Conservation (phyloP, 2,329 filamentous ascomycete species). For the Monosporascus ibericus region DNA sequence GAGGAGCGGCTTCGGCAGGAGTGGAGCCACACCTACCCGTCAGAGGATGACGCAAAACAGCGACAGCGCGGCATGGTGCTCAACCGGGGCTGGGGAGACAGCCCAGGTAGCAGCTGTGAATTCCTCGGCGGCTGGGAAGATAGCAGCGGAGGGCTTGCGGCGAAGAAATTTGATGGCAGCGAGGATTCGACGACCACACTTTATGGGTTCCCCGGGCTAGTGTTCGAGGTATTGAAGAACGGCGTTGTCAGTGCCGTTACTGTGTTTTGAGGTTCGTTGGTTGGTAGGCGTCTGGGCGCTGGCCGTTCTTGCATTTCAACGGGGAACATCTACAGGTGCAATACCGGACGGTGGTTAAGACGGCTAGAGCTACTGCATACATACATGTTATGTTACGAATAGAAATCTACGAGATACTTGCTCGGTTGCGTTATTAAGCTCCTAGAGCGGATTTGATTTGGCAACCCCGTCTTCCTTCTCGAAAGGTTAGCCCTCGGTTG, state of each 20-base stretch:
- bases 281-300: no score
- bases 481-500: no score
- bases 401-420: no score
- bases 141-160: constrained; percentile 43
- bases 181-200: constrained; percentile 69
- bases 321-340: no score
- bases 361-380: no score
- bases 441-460: no score
- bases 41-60: constrained; percentile 42
- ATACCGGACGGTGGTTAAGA: no score
- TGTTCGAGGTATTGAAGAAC: constrained; percentile 95
- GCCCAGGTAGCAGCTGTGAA: constrained; percentile 83
- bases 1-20: constrained; percentile 61
- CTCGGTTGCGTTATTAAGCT: no score
- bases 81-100: constrained; percentile 87
- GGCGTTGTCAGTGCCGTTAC: constrained; percentile 85
- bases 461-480: no score
- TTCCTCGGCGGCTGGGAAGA: constrained; percentile 84
- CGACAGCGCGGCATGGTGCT: constrained; percentile 74
- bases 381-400: no score
- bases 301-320: no score
- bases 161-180: constrained; percentile 46
- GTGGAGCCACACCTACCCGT: constrained; percentile 63
- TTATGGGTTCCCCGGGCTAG: constrained; percentile 86
- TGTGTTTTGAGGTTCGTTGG: constrained; percentile 56